Base-by-base conservation (phyloP, 495 filamentous ascomycete genomes). In the Penicillium paxilli region DNA sequence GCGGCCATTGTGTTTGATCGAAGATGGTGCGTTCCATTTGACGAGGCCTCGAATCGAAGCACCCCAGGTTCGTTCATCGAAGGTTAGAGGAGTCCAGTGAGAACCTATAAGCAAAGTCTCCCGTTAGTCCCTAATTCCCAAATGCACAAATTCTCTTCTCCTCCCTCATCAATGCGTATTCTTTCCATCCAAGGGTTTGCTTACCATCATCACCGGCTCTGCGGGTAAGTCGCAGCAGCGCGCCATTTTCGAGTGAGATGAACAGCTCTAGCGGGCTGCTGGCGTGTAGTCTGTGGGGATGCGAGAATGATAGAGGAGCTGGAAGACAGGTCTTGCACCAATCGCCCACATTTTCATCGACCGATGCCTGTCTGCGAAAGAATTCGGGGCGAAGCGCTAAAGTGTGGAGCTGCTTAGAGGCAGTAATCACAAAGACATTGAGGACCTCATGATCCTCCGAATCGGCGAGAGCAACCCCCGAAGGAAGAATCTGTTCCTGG, bases 391-490 rank as follows among this genome's bases (percentile, higher is more conserved):
- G 87, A 21, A 98, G 68, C 10, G 79, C 86, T 54, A 98, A 72
- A 12, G 90, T 91, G 69, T 91, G 88, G 2, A 98, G 79, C 51
- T 91, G 83, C 57, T 88, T 88, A 0, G 77, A 79, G 35, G 82
- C 81, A 51, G 95, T 96, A 58, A 98, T 72, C 45, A 87, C 88
- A 71, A 88, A 96, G 21, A 92, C 81, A 56, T 79, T 87, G 55
- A 97, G 72, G 52, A 85, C 79, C 76, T 96, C 91, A 53, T 87
- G 84, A 22, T 88, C 87, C 51, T 87, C 80, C 24, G 83, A 74
- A 63, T 97, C 95, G 16, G 89, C 83, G 46, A 98, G 82, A 21
- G 86, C 90, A 35, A 98, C 80, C 46, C 92, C 89, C 3, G 81
- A 82, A 16, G 86, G 81, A 47, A 85, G 76, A 42, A 99, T 88